Evolutionary conservation across 108 stramenopile genomes (phyloP).

Genomic region (Chaetoceros muelleri): DNA sequence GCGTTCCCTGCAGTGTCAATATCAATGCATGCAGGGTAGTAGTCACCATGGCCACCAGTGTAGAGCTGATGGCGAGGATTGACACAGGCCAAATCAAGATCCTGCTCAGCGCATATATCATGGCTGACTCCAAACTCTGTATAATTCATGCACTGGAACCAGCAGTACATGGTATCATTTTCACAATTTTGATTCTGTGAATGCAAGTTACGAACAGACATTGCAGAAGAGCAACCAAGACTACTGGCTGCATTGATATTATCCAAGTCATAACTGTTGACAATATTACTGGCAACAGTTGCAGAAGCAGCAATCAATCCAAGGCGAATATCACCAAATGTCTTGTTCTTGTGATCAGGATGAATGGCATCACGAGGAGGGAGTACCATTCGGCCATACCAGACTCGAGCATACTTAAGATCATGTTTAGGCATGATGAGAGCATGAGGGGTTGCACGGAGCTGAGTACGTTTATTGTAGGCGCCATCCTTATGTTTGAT

Average conservation of each 20-base stretch:
- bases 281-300: neutral
- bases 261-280: neutral
- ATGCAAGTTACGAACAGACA: constrained; percentile 26
- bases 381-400: constrained; percentile 83
- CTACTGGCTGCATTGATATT: neutral
- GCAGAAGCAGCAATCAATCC: constrained; percentile 22
- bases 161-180: constrained; percentile 51
- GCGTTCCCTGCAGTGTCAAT: neutral
- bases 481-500: constrained; percentile 15
- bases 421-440: constrained; percentile 16
- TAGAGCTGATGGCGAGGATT: constrained; percentile 40
- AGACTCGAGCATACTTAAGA: constrained; percentile 31
- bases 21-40: constrained; percentile 6
- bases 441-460: constrained; percentile 67
- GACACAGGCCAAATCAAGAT: constrained; percentile 42
- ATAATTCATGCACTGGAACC: constrained; percentile 66
- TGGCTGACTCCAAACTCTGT: constrained; percentile 28
- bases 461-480: neutral
- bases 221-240: constrained; percentile 30
- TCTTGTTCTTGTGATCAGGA: constrained; percentile 15
- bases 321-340: constrained; percentile 51
- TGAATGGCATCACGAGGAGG: constrained; percentile 54
- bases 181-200: constrained; percentile 23
- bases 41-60: constrained; percentile 24
- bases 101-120: constrained; percentile 38